A percentile compares a stretch with the other conserved stretches of the same genome.
These are phyloP conservation scores for Populus euphratica DNA, from an alignment of 345 rosid species.

Conservation along the genomic window DNA sequence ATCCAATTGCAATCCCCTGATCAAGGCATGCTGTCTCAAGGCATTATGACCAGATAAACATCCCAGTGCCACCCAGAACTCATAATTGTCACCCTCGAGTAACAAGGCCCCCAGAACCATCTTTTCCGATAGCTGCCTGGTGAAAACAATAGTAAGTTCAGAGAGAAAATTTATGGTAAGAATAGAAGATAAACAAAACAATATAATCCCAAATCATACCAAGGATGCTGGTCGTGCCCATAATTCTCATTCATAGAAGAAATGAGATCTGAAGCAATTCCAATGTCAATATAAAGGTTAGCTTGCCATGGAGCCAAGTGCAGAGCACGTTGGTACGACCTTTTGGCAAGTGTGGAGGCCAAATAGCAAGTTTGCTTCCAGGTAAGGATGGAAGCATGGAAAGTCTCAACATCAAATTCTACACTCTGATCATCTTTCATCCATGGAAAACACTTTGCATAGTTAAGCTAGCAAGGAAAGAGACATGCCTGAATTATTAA, in stretches of 20 bases:
- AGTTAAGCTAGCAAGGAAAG: slow-evolving; percentile 52
- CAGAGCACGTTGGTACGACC: slow-evolving; percentile 73
- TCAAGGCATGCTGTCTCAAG: slow-evolving; percentile 78
- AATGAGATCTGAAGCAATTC: slow-evolving; percentile 64
- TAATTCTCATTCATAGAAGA: slow-evolving; percentile 39
- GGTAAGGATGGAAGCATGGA: slow-evolving; percentile 49
- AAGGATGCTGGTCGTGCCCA: slow-evolving; percentile 34
- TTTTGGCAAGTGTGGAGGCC: slow-evolving; percentile 63
- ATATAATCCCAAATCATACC: slow-evolving; percentile 44
- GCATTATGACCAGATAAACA: slow-evolving; percentile 64
- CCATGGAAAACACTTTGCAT: slow-evolving; percentile 85
- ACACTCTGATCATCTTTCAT: slow-evolving; percentile 32
- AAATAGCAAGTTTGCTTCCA: slow-evolving; percentile 65
- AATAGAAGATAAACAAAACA: slow-evolving; percentile 14
- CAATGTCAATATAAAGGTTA: slow-evolving; percentile 70
- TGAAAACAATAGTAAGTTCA: slow-evolving; percentile 35
- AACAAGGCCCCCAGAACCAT: slow-evolving; percentile 82
- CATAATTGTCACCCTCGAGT: slow-evolving; percentile 73
- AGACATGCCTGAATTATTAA: slow-evolving; percentile 11
- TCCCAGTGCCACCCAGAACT: slow-evolving; percentile 87
- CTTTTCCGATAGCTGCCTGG: slow-evolving; percentile 88
- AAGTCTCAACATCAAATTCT: slow-evolving; percentile 35
- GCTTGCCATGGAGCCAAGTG: slow-evolving; percentile 93
- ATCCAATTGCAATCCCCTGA: slow-evolving; percentile 90
- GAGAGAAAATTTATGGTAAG: slow-evolving; percentile 7